Conservation (phyloP, 495 filamentous ascomycete species). For the Hypoxylon lienhwacheense region DNA sequence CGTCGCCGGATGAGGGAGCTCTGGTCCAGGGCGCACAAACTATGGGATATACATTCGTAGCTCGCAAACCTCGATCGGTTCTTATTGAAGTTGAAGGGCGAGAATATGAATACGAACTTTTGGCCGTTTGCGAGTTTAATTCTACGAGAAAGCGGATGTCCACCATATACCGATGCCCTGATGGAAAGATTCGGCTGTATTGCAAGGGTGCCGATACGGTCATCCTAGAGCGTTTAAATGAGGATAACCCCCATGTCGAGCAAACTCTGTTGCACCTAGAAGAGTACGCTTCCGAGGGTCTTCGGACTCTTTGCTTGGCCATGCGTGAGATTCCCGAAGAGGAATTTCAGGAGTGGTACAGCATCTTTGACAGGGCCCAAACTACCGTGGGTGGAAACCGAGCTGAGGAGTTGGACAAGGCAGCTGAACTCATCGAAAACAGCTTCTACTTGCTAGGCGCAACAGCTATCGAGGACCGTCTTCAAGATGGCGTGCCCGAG, state of each 20-base stretch:
- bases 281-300: slow-evolving; percentile 95
- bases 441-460: slow-evolving; percentile 90
- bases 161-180: slow-evolving; percentile 91
- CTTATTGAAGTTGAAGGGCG: slow-evolving; percentile 72
- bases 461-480: slow-evolving; percentile 94
- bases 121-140: slow-evolving; percentile 98
- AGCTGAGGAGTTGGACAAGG: slow-evolving; percentile 95
- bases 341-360: slow-evolving; percentile 86
- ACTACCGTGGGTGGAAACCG: slow-evolving; percentile 92
- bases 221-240: slow-evolving; percentile 79
- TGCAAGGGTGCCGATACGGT: slow-evolving; percentile 98
- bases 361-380: slow-evolving; percentile 83
- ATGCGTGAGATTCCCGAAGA: slow-evolving; percentile 92
- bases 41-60: slow-evolving; percentile 86
- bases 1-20: slow-evolving; percentile 96
- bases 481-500: slow-evolving; percentile 97
- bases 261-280: slow-evolving; percentile 88
- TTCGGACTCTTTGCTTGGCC: slow-evolving; percentile 92
- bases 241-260: slow-evolving; percentile 82
- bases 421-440: slow-evolving; percentile 91
- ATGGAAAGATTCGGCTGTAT: slow-evolving; percentile 90
- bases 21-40: slow-evolving; percentile 87
- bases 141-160: slow-evolving; percentile 98
- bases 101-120: slow-evolving; percentile 81
- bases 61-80: slow-evolving; percentile 84